These are phyloP conservation scores for Ilex asprella DNA, from an alignment of 257 asterid genomes.

Conservation along the genomic window DNA sequence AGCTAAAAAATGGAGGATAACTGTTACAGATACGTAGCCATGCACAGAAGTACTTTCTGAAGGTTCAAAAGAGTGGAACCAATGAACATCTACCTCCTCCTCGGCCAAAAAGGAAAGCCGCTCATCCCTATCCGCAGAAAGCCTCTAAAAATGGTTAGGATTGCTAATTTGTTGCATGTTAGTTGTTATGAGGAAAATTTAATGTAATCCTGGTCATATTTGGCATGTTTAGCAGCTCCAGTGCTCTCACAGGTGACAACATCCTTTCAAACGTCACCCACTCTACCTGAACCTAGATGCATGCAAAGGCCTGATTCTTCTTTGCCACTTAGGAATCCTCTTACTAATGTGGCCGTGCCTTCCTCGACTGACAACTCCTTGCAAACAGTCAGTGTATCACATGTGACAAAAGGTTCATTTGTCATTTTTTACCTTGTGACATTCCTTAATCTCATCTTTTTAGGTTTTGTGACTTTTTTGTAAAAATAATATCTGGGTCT, in stretches of 20 bases:
- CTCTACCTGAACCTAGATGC: conserved; percentile 45
- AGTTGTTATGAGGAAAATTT: conserved; percentile 7
- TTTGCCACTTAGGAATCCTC: conserved; percentile 27
- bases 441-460: conserved; percentile 1
- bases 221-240: conserved; percentile 37
- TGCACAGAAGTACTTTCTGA: conserved; percentile 88
- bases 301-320: conserved; percentile 40
- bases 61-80: conserved; percentile 86
- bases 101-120: conserved; percentile 91
- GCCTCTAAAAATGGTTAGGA: conserved; percentile 62
- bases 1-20: neutral
- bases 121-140: conserved; percentile 95
- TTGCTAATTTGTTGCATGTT: conserved; percentile 1
- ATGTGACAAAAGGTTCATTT: conserved; percentile 42
- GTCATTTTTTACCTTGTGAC: neutral
- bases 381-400: conserved; percentile 34
- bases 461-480: conserved; percentile 5
- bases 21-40: conserved; percentile 86
- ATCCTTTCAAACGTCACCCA: conserved; percentile 41
- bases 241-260: conserved; percentile 42
- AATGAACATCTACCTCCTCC: conserved; percentile 96
- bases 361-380: conserved; percentile 56
- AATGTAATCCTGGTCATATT: conserved; percentile 12
- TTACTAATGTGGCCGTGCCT: conserved; percentile 40
- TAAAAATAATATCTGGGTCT: conserved; percentile 9